A percentile compares a stretch with the other conserved stretches of the same genome.
Evolutionary conservation across 805 yeast genomes (phyloP).

Genomic region (Teunomyces cretensis): DNA sequence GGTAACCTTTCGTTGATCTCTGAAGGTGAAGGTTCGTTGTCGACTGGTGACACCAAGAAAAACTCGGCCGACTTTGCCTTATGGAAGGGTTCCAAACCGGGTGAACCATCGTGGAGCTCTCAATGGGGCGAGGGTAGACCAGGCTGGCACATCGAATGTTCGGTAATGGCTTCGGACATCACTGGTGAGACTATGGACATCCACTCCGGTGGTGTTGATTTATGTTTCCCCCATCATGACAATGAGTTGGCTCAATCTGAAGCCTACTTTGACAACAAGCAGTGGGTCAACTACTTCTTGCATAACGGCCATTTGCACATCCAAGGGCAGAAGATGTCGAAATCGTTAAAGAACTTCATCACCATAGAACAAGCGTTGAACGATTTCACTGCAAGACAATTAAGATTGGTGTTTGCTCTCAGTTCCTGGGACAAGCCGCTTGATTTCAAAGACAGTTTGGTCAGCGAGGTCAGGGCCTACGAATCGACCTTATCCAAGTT

Average conservation of each 20-base stretch:
- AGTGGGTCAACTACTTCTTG: conserved; percentile 96
- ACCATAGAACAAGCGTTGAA: conserved; percentile 87
- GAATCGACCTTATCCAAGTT: conserved; percentile 79
- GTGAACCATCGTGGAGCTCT: conserved; percentile 94
- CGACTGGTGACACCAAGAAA: conserved; percentile 59
- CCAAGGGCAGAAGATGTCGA: conserved; percentile 98
- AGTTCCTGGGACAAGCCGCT: conserved; percentile 91
- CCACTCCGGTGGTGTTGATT: conserved; percentile 95
- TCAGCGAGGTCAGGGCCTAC: conserved; percentile 71
- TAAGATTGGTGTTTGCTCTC: conserved; percentile 86
- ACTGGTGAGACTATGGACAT: conserved; percentile 85
- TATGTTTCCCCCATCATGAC: conserved; percentile 99
- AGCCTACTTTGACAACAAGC: conserved; percentile 83
- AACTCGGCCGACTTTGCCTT: conserved; percentile 88
- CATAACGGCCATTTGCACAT: conserved; percentile 98
- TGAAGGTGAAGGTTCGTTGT: conserved; percentile 92
- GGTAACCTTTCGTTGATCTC: conserved; percentile 81
- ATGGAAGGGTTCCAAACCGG: conserved; percentile 96
- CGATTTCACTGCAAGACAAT: conserved; percentile 72
- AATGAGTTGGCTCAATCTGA: conserved; percentile 97
- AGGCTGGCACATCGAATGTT: conserved; percentile 99
- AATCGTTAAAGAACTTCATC: conserved; percentile 90
- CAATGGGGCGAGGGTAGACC: conserved; percentile 99
- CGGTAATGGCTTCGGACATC: conserved; percentile 95
- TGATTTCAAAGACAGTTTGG: conserved; percentile 83